These are phyloP conservation scores for Planoprotostelium fungivorum DNA, from an alignment of 78 protist genomes.

Conservation along the genomic window DNA sequence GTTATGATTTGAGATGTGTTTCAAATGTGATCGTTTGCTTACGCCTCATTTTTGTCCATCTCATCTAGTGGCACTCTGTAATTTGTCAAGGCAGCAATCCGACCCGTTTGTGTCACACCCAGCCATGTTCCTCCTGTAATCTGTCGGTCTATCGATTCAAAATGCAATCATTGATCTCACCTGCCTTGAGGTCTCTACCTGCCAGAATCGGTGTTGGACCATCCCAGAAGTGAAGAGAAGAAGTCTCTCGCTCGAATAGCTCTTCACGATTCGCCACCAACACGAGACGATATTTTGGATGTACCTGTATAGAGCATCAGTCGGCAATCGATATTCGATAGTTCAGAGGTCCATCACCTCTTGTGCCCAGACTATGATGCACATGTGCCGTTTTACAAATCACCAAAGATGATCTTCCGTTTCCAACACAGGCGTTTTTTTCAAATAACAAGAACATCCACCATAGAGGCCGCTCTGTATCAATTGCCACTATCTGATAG, in stretches of 20 bases:
- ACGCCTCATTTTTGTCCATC: neutral
- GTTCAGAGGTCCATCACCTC: neutral
- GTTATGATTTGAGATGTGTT: neutral
- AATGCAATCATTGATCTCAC: neutral
- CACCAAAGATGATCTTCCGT: too few relatives aligned
- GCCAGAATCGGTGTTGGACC: neutral
- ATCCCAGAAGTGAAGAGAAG: neutral
- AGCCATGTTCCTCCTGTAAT: neutral
- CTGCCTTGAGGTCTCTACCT: neutral
- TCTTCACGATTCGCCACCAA: neutral
- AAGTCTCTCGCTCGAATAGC: neutral
- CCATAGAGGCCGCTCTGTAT: too few relatives aligned
- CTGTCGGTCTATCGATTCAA: neutral
- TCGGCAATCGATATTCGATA: neutral
- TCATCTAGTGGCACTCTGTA: neutral
- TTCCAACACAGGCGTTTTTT: too few relatives aligned
- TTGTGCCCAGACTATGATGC: neutral
- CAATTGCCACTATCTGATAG: too few relatives aligned
- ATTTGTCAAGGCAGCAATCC: neutral
- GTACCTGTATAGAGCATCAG: neutral
- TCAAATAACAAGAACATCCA: too few relatives aligned
- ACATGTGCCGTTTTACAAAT: neutral
- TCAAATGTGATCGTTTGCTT: neutral
- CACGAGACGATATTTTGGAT: neutral
- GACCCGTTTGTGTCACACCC: neutral